Evolutionary conservation across 1,284 basidiomycete genomes (phyloP).

Genomic region (Sporisorium exsertum): DNA sequence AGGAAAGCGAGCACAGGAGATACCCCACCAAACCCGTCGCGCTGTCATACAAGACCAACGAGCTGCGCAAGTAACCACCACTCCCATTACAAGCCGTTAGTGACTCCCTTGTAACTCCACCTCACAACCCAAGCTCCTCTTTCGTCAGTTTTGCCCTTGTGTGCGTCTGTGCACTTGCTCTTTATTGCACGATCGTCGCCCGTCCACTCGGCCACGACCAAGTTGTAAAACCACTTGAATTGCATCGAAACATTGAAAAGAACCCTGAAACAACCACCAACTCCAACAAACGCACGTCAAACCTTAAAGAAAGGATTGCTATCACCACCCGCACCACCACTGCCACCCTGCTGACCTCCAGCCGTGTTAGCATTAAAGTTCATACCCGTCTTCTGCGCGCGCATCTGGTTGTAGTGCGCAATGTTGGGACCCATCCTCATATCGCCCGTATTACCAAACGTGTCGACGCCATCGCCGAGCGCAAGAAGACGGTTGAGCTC

Average conservation of each 20-base stretch:
- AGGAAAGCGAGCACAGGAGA: slow-evolving; percentile 50
- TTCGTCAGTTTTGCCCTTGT: neutral
- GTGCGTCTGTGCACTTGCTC: neutral
- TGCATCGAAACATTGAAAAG: slow-evolving; percentile 3
- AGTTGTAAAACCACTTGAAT: neutral
- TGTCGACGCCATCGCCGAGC: slow-evolving; percentile 65
- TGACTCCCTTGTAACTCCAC: neutral
- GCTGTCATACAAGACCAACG: slow-evolving; percentile 26
- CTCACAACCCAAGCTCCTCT: neutral
- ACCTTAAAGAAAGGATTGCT: slow-evolving; percentile 63
- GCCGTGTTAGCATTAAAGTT: slow-evolving; percentile 43
- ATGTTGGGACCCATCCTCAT: slow-evolving; percentile 63
- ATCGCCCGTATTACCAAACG: slow-evolving; percentile 68
- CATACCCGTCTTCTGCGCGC: slow-evolving; percentile 53
- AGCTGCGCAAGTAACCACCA: slow-evolving; percentile 5
- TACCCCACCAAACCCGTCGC: slow-evolving; percentile 35
- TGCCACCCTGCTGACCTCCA: slow-evolving; percentile 12
- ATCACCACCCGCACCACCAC: slow-evolving; percentile 18
- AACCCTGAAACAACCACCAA: neutral
- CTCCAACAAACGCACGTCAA: slow-evolving; percentile 11
- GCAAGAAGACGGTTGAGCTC: slow-evolving; percentile 67
- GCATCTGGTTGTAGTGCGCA: slow-evolving; percentile 46
- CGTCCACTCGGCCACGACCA: neutral
- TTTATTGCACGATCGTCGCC: neutral
- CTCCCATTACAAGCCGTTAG: too few species aligned